Base-by-base conservation (phyloP, 2,329 filamentous ascomycete species). In the Fusarium sororula region DNA sequence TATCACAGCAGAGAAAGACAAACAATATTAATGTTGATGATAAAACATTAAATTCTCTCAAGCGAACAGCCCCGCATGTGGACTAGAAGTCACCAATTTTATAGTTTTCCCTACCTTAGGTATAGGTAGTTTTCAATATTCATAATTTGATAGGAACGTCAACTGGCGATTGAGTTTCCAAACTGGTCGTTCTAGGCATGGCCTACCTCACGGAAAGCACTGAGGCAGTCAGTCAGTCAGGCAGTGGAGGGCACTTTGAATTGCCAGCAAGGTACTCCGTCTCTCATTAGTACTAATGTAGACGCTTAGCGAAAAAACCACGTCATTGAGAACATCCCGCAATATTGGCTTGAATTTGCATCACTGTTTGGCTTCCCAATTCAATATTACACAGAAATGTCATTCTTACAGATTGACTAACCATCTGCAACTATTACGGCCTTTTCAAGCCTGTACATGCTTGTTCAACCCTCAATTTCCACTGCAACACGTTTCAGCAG, bases 231-330 rank as follows among this genome's bases (percentile, higher is more conserved):
- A 59, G 32, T 17, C 32, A 35, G 32, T 7, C 35, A 2, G 35
- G 35, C 35, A 37, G 47, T 50, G 15, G 28, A 32, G 55, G 67
- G 64, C 64, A 64, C 39, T 66, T 59, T 64, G 53, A 58, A 39
- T 50, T 68, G 50, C 44, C 63, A 50, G 44, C 64, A 57, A 60
- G 70, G 66, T 72, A 26, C 24, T 26, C 14, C 32, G 24, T 26
- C 30, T 48, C 45, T 28, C 20, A 22, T 26, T 28, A 22, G 45
- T 47, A 30, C 28, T n/a, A n/a, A 50, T 28, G 47, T 66, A 24
- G 22, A 56, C 20, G 66, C 59, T 63, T 77, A 77, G 66, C 75
- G 58, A 51, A 39, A 41, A 55, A 47, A 53, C 47, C 67, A 74
- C 68, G 66, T 65, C 66, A 66, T 67, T 57, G 42, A 42, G 39